Evolutionary conservation across 352 stramenopile genomes (phyloP).

Genomic region (Blastocystis sp.): DNA sequence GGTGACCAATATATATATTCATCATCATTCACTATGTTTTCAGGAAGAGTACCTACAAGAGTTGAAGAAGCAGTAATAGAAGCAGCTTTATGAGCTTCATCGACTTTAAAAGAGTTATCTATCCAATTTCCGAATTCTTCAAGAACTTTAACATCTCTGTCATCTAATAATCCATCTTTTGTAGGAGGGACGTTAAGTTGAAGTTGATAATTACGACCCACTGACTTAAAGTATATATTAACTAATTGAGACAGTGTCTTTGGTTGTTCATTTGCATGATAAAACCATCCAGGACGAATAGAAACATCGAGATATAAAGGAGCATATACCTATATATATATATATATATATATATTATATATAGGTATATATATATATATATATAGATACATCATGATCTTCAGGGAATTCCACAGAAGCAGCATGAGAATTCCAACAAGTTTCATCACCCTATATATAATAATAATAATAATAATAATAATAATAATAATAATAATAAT

Average conservation of each 20-base stretch:
- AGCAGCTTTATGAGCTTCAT: constrained; percentile 24
- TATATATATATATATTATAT: too few species aligned
- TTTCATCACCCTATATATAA: constrained; percentile 28
- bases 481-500: too few species aligned
- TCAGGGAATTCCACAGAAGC: constrained; percentile 32
- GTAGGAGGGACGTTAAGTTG: constrained; percentile 35
- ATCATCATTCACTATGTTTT: constrained; percentile 19
- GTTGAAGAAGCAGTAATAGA: constrained; percentile 2
- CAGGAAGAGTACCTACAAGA: not conserved
- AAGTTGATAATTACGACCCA: constrained; percentile 34
- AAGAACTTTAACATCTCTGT: not conserved
- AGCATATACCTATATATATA: constrained; percentile 17
- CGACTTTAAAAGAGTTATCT: constrained; percentile 1
- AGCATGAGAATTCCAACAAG: constrained; percentile 29
- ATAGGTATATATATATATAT: too few species aligned
- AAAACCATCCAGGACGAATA: constrained; percentile 36
- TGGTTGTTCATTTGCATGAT: constrained; percentile 13
- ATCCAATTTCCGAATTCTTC: constrained; percentile 26
- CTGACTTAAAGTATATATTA: constrained; percentile 33
- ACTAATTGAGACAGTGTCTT: constrained; percentile 33
- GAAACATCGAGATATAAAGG: constrained; percentile 33
- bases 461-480: too few species aligned
- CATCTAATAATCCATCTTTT: constrained; percentile 30
- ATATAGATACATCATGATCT: too few species aligned
- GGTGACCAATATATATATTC: constrained; percentile 34